Conservation (phyloP, 1,284 basidiomycete species). For the Apiotrichum mycotoxinovorans region DNA sequence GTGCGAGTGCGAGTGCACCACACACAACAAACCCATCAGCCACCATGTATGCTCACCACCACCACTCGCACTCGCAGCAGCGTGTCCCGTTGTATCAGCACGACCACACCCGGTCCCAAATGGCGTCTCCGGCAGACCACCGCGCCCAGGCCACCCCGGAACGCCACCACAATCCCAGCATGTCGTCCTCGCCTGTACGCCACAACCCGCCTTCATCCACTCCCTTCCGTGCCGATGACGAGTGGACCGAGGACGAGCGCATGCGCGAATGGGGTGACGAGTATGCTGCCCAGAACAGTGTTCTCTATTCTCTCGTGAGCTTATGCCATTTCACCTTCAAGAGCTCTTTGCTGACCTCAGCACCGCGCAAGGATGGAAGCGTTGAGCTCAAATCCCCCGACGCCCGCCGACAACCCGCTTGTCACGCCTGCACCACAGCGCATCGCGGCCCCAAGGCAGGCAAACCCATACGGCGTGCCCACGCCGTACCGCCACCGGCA, state of each 20-base stretch:
- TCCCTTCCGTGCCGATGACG: conserved; percentile 16
- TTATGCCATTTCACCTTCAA: neutral
- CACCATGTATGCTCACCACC: neutral
- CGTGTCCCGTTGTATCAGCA: neutral
- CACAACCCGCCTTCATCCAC: conserved; percentile 17
- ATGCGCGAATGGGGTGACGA: conserved; percentile 22
- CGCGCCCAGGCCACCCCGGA: conserved; percentile 1
- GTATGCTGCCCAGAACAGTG: conserved; percentile 20
- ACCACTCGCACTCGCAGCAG: neutral
- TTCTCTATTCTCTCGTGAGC: conserved; percentile 20
- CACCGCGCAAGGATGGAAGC: conserved; percentile 5
- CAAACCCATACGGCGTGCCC: neutral
- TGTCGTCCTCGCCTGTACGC: conserved; percentile 20
- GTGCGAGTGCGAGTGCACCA: neutral
- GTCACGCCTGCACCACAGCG: neutral
- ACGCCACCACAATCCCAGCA: neutral
- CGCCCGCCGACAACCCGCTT: neutral
- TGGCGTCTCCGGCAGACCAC: neutral
- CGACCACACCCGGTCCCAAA: neutral
- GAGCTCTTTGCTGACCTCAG: neutral
- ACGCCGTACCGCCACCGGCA: conserved; percentile 11
- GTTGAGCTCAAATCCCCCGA: neutral
- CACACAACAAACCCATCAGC: neutral
- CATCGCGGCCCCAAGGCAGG: neutral
- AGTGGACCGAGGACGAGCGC: conserved; percentile 21